These are phyloP conservation scores for Dictyostelium capitatum DNA, from an alignment of 78 protist genomes.

Conservation along the genomic window DNA sequence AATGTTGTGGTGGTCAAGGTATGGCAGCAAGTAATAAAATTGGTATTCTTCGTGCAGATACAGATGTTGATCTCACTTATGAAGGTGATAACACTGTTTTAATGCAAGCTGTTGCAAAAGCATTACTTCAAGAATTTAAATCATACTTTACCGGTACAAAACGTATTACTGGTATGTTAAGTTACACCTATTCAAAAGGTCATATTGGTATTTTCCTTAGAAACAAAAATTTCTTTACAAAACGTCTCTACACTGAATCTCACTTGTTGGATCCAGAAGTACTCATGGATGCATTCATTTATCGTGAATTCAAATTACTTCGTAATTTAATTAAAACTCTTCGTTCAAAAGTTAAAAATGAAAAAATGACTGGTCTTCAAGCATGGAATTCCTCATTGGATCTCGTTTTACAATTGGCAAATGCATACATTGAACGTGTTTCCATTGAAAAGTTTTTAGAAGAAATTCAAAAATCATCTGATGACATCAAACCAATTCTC, in stretches of 20 bases:
- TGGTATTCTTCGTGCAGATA: slow-evolving; percentile 63
- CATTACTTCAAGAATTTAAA: slow-evolving; percentile 62
- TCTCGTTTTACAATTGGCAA: slow-evolving; percentile 41
- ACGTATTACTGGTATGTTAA: slow-evolving; percentile 69
- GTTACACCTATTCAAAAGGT: slow-evolving; percentile 77
- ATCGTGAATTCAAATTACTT: slow-evolving; percentile 66
- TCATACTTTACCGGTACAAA: slow-evolving; percentile 71
- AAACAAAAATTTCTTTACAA: slow-evolving; percentile 68
- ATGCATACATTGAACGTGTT: slow-evolving; percentile 74
- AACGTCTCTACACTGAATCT: slow-evolving; percentile 55
- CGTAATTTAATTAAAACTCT: slow-evolving; percentile 28
- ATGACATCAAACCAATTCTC: slow-evolving; percentile 33
- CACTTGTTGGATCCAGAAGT: slow-evolving; percentile 68
- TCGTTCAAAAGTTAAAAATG: slow-evolving; percentile 34
- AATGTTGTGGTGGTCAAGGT: slow-evolving; percentile 75
- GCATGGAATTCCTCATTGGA: slow-evolving; percentile 68
- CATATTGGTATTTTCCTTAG: slow-evolving; percentile 75
- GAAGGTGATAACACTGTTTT: slow-evolving; percentile 87
- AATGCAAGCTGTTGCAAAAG: slow-evolving; percentile 79
- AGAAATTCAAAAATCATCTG: slow-evolving; percentile 36
- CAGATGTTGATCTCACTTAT: slow-evolving; percentile 81
- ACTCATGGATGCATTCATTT: slow-evolving; percentile 74
- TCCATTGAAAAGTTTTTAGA: slow-evolving; percentile 77
- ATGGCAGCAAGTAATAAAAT: slow-evolving; percentile 65
- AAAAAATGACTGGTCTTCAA: slow-evolving; percentile 62